phyloP scores from a whole-genome alignment of 148 eudicot genomes.

The Cornus suecica region DNA sequence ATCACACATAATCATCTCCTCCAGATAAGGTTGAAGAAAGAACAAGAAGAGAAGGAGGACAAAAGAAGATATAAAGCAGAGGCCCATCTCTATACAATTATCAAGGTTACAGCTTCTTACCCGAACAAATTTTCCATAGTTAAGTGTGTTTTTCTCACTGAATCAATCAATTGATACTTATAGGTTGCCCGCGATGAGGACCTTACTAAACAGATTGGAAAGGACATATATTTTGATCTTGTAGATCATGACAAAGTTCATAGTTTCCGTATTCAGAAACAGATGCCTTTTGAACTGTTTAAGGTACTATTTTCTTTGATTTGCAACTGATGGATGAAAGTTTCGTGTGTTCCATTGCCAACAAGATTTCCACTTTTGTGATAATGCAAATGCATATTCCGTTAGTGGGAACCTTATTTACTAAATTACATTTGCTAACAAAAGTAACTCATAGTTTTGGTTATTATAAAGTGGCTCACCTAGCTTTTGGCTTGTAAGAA shows the following conservation, averaged over 20 bases:
- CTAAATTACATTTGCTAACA: neutral
- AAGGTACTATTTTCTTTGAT: slow-evolving; percentile 44
- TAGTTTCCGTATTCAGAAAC: slow-evolving; percentile 73
- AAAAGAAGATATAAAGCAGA: slow-evolving; percentile 79
- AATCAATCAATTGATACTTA: slow-evolving; percentile 9
- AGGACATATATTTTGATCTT: slow-evolving; percentile 78
- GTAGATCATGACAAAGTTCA: slow-evolving; percentile 83
- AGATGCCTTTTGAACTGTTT: slow-evolving; percentile 58
- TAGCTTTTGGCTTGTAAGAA: neutral
- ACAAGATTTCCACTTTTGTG: neutral
- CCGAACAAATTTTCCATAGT: neutral
- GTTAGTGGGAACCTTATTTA: neutral
- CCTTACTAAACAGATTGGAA: slow-evolving; percentile 69
- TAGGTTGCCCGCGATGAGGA: slow-evolving; percentile 91
- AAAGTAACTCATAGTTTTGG: too few species aligned
- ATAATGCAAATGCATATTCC: neutral
- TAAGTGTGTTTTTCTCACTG: slow-evolving; percentile 4
- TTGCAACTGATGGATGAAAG: neutral
- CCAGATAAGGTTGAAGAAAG: slow-evolving; percentile 72
- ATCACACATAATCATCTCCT: slow-evolving; percentile 9
- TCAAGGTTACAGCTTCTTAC: slow-evolving; percentile 51
- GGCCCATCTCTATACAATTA: slow-evolving; percentile 81
- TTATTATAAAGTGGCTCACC: too few species aligned
- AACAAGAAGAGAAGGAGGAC: slow-evolving; percentile 79
- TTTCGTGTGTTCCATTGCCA: neutral